phyloP scores from a whole-genome alignment of 2,329 filamentous ascomycete genomes.

The Aspergillus sp. region DNA sequence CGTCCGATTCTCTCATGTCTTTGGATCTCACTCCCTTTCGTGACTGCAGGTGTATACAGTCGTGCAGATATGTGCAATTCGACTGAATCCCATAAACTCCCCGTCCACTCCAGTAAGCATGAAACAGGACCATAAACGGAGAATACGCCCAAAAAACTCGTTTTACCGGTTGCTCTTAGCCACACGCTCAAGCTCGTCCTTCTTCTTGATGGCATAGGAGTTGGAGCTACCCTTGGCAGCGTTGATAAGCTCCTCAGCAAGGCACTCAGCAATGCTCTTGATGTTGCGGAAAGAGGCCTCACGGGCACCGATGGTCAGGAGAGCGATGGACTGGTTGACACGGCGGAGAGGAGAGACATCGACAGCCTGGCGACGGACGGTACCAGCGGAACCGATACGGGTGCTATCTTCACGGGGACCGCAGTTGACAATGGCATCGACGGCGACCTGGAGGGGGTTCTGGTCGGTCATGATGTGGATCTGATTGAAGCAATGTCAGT shows the following conservation, averaged over 20 bases:
- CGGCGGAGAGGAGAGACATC: conserved; percentile 99
- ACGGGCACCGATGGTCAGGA: conserved; percentile 97
- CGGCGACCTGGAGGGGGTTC: conserved; percentile 99
- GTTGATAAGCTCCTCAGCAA: conserved; percentile 99
- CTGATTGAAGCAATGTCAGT: conserved; percentile 46
- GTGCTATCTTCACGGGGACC: conserved; percentile 99
- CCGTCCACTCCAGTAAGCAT: conserved; percentile 43
- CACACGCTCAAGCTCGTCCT: conserved; percentile 99
- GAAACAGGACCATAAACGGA: conserved; percentile 40
- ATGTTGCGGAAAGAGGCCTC: conserved; percentile 99
- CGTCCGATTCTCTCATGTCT: conserved; percentile 39
- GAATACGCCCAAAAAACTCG: conserved; percentile 37
- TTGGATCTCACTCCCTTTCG: conserved; percentile 38
- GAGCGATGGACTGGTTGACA: conserved; percentile 99
- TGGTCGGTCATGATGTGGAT: conserved; percentile 99
- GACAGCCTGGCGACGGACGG: conserved; percentile 99
- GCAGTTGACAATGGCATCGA: conserved; percentile 99
- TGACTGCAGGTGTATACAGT: conserved; percentile 42
- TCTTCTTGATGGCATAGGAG: conserved; percentile 99
- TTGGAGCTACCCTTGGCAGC: conserved; percentile 99
- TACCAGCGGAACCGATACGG: conserved; percentile 98
- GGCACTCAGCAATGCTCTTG: conserved; percentile 99
- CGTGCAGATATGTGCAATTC: conserved; percentile 43
- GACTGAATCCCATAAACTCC: conserved; percentile 43
- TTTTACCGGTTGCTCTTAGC: conserved; percentile 99